Conservation (phyloP, 371 early-diverging fungal genomes). For the Mucor irregularis region DNA sequence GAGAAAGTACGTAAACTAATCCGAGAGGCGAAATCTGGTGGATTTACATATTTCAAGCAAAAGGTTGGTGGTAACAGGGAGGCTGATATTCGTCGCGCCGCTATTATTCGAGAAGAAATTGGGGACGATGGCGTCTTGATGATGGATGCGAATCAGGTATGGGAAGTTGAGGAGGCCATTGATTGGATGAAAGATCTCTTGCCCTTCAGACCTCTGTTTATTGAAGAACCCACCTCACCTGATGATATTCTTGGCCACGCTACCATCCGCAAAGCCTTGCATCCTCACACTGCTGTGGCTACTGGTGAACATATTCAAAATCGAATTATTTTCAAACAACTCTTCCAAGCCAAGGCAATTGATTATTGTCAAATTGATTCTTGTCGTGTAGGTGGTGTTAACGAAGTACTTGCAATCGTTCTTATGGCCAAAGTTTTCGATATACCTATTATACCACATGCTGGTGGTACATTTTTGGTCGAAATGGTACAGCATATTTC, state of each 20-base stretch:
- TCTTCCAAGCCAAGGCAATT: constrained; percentile 54
- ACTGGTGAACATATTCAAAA: constrained; percentile 60
- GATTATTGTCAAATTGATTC: constrained; percentile 55
- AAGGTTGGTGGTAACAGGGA: constrained; percentile 51
- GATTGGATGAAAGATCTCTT: constrained; percentile 55
- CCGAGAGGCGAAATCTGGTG: constrained; percentile 45
- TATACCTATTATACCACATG: constrained; percentile 53
- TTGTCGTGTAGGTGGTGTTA: constrained; percentile 54
- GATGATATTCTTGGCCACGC: constrained; percentile 58
- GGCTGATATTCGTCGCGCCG: constrained; percentile 50
- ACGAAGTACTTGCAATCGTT: constrained; percentile 51
- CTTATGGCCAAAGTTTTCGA: constrained; percentile 55
- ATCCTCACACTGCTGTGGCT: constrained; percentile 48
- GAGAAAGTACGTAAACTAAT: constrained; percentile 46
- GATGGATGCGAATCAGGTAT: constrained; percentile 64
- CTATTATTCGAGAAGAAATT: constrained; percentile 53
- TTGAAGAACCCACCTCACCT: constrained; percentile 57
- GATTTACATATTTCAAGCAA: constrained; percentile 53
- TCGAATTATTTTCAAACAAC: constrained; percentile 53
- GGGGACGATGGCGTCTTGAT: constrained; percentile 50
- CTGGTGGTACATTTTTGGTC: constrained; percentile 51
- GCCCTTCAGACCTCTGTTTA: constrained; percentile 53
- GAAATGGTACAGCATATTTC: constrained; percentile 56
- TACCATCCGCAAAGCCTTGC: constrained; percentile 49
- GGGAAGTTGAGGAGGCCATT: constrained; percentile 58